phyloP scores from a whole-genome alignment of 257 asterid genomes.

The Capsicum chinense region DNA sequence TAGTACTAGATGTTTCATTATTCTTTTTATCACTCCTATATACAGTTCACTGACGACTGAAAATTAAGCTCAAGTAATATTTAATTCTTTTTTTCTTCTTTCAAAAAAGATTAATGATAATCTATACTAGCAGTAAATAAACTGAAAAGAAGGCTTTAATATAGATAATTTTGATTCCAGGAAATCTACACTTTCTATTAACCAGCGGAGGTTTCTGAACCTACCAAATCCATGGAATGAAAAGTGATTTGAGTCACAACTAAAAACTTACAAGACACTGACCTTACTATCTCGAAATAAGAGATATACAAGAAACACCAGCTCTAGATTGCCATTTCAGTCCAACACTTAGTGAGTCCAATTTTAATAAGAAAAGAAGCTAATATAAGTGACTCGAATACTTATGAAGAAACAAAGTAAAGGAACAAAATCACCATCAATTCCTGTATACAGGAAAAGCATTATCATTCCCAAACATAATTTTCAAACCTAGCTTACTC shows the following conservation, averaged over 20 bases:
- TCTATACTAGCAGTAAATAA: neutral
- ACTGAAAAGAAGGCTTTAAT: neutral
- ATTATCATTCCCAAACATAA: neutral
- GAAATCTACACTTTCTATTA: neutral
- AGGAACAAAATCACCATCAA: neutral
- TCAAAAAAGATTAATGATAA: neutral
- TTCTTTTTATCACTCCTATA: neutral
- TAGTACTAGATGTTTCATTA: neutral
- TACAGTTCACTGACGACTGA: neutral
- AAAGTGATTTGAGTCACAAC: neutral
- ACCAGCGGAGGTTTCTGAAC: neutral
- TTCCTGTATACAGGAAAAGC: neutral
- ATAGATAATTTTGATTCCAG: neutral
- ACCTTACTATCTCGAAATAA: no score
- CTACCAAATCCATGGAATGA: neutral
- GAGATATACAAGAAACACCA: no score
- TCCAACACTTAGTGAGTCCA: neutral
- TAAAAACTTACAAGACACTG: neutral
- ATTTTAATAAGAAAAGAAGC: neutral
- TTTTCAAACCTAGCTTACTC: conserved; percentile 24
- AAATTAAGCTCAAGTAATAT: neutral
- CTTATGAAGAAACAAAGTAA: neutral
- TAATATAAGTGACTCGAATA: no score
- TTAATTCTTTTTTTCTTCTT: neutral
- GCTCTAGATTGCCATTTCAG: no score